A percentile compares a stretch with the other conserved stretches of the same genome.
Conservation (phyloP, 306 rosid species). For the Glycine tomentella region DNA sequence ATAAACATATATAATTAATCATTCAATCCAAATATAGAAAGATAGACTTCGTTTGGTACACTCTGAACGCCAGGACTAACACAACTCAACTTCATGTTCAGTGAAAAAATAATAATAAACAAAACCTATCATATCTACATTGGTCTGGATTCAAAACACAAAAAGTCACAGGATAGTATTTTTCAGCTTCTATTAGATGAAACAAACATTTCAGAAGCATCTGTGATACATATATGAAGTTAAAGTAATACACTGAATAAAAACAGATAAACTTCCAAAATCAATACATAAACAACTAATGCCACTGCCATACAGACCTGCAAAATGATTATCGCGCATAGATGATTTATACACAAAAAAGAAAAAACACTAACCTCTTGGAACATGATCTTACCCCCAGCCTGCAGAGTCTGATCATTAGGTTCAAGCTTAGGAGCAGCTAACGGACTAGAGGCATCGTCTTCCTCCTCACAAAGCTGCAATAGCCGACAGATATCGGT, state of each 20-base stretch:
- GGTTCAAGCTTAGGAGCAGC: conserved; percentile 82
- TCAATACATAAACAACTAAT: conserved; percentile 22
- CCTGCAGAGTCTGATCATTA: conserved; percentile 70
- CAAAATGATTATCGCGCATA: conserved; percentile 4
- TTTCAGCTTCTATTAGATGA: neutral
- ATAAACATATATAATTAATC: neutral
- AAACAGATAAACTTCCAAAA: conserved; percentile 10
- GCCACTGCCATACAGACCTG: neutral
- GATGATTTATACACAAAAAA: conserved; percentile 1
- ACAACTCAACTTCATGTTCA: neutral
- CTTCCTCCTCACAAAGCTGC: conserved; percentile 98
- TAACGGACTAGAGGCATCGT: conserved; percentile 96
- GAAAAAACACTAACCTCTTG: conserved; percentile 65
- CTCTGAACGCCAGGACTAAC: neutral
- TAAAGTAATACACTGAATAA: conserved; percentile 21
- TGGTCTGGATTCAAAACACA: neutral
- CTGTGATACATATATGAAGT: neutral
- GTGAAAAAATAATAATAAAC: neutral
- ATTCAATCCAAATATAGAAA: conserved; percentile 2
- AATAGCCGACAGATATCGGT: conserved; percentile 88
- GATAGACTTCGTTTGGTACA: neutral
- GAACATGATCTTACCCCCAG: conserved; percentile 63
- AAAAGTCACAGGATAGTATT: neutral
- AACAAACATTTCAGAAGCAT: neutral
- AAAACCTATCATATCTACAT: neutral